Percentiles rank a stretch among this genome's conserved stretches.
Evolutionary conservation across 352 stramenopile species (phyloP).

Genomic region (Pythium plurisporium): DNA sequence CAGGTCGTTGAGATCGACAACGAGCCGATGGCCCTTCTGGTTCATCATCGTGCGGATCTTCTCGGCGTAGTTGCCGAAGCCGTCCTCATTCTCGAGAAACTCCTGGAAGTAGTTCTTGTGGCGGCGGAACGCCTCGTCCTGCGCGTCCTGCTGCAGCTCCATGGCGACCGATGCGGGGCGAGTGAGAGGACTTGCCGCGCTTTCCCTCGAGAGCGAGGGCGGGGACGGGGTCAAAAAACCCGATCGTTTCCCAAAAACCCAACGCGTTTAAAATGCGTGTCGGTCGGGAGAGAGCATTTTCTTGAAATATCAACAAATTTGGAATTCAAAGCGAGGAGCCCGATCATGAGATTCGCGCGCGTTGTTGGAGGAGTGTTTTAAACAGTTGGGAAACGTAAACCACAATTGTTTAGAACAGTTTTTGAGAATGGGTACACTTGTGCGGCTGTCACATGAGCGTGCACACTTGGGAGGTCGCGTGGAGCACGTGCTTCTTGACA

Average conservation of each 20-base stretch:
- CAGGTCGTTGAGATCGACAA: conserved; percentile 90
- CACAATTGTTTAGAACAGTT: conserved; percentile 5
- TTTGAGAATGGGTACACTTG: conserved; percentile 16
- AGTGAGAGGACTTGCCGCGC: conserved; percentile 17
- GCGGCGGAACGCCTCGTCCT: conserved; percentile 81
- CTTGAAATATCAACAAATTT: conserved; percentile 16
- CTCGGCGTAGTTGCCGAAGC: conserved; percentile 72
- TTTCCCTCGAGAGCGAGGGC: conserved; percentile 1
- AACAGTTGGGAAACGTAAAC: not conserved
- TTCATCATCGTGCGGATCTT: conserved; percentile 83
- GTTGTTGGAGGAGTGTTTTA: not conserved
- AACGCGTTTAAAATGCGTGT: not conserved
- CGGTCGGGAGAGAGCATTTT: no score
- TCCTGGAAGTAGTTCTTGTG: conserved; percentile 88
- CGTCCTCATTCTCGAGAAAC: conserved; percentile 77
- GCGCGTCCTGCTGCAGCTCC: conserved; percentile 78
- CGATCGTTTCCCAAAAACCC: conserved; percentile 16
- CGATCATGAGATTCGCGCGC: conserved; percentile 6
- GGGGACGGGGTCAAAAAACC: conserved; percentile 15
- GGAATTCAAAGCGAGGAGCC: conserved; percentile 19
- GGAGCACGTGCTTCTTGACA: conserved; percentile 56
- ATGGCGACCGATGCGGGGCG: conserved; percentile 30
- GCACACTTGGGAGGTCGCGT: conserved; percentile 57
- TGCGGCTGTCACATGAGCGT: conserved; percentile 43
- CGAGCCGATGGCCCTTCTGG: conserved; percentile 62